Conservation (phyloP, 495 filamentous ascomycete species). For the Talaromyces proteolyticus region DNA sequence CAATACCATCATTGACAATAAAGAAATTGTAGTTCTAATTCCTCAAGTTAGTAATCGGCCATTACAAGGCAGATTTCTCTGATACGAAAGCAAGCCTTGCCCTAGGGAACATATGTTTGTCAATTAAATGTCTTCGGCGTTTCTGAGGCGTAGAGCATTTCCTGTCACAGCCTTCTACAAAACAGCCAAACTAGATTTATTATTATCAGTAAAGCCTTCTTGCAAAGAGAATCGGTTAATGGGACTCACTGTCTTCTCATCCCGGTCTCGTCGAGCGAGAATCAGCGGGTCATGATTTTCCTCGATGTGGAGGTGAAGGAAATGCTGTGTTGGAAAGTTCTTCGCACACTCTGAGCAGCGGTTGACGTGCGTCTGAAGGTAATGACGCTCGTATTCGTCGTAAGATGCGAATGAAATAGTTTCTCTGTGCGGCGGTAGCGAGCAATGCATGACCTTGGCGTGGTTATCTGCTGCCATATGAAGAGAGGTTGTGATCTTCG, state of each 20-base stretch:
- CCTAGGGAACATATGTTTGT: conserved; percentile 91
- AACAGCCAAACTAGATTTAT: conserved; percentile 68
- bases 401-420: conserved; percentile 64
- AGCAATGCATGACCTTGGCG: conserved; percentile 60
- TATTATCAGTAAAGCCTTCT: neutral
- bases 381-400: conserved; percentile 84
- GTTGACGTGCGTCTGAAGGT: conserved; percentile 73
- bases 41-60: neutral
- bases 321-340: conserved; percentile 67
- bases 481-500: neutral
- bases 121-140: conserved; percentile 78
- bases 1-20: conserved; percentile 82
- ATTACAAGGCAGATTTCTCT: no score
- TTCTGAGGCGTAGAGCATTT: conserved; percentile 82
- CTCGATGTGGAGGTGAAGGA: conserved; percentile 79
- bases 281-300: conserved; percentile 85
- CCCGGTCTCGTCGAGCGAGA: conserved; percentile 63
- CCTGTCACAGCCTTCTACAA: conserved; percentile 81
- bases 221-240: neutral
- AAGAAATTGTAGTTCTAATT: conserved; percentile 78
- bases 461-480: neutral
- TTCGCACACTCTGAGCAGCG: conserved; percentile 75
- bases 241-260: conserved; percentile 78
- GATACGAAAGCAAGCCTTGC: conserved; percentile 22
- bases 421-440: conserved; percentile 70